Percentiles rank a stretch among this genome's conserved stretches.
Conservation (phyloP, 2,329 filamentous ascomycete species). For the Apiospora rasikravindrae region DNA sequence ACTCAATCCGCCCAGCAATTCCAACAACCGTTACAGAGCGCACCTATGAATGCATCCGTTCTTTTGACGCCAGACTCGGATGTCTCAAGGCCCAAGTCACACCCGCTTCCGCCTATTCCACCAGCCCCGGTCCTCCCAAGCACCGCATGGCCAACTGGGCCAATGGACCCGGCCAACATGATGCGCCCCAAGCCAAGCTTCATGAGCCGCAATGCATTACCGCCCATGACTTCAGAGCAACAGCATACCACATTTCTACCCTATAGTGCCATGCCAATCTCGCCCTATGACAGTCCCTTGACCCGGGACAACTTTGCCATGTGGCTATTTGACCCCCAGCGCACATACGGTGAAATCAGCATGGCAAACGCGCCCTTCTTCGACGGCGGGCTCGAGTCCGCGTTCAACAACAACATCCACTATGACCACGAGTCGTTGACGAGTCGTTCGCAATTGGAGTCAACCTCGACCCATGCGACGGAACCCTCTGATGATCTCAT, state of each 20-base stretch:
- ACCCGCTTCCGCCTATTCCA: conserved; percentile 20
- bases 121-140: neutral
- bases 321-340: conserved; percentile 57
- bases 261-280: conserved; percentile 39
- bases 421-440: conserved; percentile 58
- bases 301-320: conserved; percentile 52
- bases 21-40: neutral
- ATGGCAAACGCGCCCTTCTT: conserved; percentile 52
- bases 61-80: conserved; percentile 28
- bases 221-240: conserved; percentile 22
- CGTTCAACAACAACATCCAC: conserved; percentile 56
- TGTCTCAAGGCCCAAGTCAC: conserved; percentile 36
- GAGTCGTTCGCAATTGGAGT: conserved; percentile 52
- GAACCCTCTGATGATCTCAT: conserved; percentile 51
- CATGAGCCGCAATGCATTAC: conserved; percentile 35
- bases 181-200: conserved; percentile 46
- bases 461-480: conserved; percentile 46
- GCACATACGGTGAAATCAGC: conserved; percentile 47
- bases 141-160: conserved; percentile 24
- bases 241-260: conserved; percentile 32
- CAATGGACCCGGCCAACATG: conserved; percentile 44
- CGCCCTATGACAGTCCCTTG: conserved; percentile 41
- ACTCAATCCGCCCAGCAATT: conserved; percentile 24
- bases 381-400: conserved; percentile 55
- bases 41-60: conserved; percentile 20